Percentiles rank a stretch among this genome's conserved stretches.
Evolutionary conservation across 169 alveolate genomes (phyloP).

Genomic region (Babesia gibsoni): DNA sequence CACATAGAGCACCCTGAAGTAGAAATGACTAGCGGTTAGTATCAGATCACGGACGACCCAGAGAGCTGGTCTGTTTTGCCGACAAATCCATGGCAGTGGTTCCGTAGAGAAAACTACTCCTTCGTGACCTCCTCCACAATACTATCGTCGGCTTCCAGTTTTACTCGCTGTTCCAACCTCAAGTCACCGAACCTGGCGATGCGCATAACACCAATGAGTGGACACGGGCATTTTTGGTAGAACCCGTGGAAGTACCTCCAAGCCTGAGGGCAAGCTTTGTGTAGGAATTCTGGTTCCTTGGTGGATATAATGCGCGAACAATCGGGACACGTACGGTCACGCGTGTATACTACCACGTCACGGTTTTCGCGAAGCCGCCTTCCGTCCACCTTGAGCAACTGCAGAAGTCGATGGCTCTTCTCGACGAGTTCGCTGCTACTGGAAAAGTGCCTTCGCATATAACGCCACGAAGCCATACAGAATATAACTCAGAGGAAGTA

Average conservation of each 20-base stretch:
- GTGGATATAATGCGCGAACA: conserved; percentile 20
- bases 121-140: too few species aligned
- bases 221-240: conserved; percentile 40
- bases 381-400: conserved; percentile 23
- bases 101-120: too few species aligned
- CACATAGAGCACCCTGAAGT: too few species aligned
- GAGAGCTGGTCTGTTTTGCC: too few species aligned
- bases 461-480: conserved; percentile 15
- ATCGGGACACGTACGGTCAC: conserved; percentile 53
- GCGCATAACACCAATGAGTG: conserved; percentile 43
- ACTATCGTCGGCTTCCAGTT: too few species aligned
- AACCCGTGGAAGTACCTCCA: conserved; percentile 64
- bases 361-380: conserved; percentile 32
- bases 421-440: conserved; percentile 20
- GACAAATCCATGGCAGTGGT: too few species aligned
- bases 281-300: conserved; percentile 36
- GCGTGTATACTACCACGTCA: conserved; percentile 56
- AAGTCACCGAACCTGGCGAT: conserved; percentile 28
- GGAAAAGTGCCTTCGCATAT: neutral
- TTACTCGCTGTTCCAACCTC: conserved; percentile 37
- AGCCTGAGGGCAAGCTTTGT: conserved; percentile 40
- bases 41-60: too few species aligned
- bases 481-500: too few species aligned
- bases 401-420: conserved; percentile 20
- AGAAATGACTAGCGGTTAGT: too few species aligned